Evolutionary conservation across 331 rosid genomes (phyloP), one percentile per base, ranked within the genome.

Genomic region (Acacia concinna): DNA sequence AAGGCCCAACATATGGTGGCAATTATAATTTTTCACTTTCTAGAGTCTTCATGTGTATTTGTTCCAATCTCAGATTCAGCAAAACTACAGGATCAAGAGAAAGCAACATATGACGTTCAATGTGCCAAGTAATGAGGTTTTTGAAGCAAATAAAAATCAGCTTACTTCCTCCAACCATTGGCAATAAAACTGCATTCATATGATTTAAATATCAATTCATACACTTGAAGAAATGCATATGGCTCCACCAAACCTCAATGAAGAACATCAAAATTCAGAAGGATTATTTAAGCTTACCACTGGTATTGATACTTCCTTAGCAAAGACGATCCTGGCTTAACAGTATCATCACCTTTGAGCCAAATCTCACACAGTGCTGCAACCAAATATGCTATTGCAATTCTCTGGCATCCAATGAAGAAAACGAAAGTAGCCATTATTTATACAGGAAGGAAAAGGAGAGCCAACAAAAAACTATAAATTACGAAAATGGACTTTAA

Each of bases 331-430:
- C 88, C 90, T 9, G 97, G 89, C 78, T 79, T 88, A 43, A 86
- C 91, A 77, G 78, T 60, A 49, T 73, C 68, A 54, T 84, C 89
- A 25, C 89, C 81, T 89, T 89, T 93, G 68, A 96, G 90, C 99
- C 99, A 96, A 79, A 93, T 96, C 87, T 96, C 99, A 81, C 97
- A 90, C 38, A 93, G 82, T 11, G 99, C 98, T 2, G 93, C 78
- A 68, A 90, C 38, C 74, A 93, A 83, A 86, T 93, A 93, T 12
- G 94, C 98, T 52, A 96, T 41, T 35, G 93, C 98, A 74, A 93
- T 96, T 86, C 99, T 89, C 99, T 96, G 90, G 2, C 1, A 74
- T 72, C 54, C 71, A 81, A 59, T 54, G 17, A 78, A 71, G 43
- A 67, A 47, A 69, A 75, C 28, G 15, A 68, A 20, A 23, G 30